Evolutionary conservation across 805 yeast species (phyloP).

Genomic region (Peterozyma xylosa): DNA sequence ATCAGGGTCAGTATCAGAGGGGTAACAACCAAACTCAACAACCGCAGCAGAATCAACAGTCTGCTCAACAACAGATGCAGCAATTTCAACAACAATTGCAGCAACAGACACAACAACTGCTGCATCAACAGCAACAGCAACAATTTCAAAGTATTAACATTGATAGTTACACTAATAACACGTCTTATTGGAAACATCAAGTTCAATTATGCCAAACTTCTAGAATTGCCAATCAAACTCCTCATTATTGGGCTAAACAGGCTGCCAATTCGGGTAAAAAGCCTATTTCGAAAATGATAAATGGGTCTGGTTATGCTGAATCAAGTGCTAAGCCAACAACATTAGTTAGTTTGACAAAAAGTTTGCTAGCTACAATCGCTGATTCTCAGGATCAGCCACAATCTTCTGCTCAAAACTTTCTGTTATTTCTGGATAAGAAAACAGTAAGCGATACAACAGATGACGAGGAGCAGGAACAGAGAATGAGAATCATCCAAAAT

Average conservation of each 20-base stretch:
- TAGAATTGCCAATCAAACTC: slow-evolving; percentile 48
- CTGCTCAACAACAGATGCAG: slow-evolving; percentile 15
- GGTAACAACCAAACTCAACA: slow-evolving; percentile 21
- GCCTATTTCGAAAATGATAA: slow-evolving; percentile 1
- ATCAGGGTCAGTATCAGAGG: slow-evolving; percentile 30
- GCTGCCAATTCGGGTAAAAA: slow-evolving; percentile 49
- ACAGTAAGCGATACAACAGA: slow-evolving; percentile 24
- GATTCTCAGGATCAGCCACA: slow-evolving; percentile 16
- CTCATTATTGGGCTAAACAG: slow-evolving; percentile 79
- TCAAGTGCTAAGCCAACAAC: slow-evolving; percentile 15
- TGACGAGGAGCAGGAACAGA: slow-evolving; percentile 59
- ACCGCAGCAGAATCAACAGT: slow-evolving; percentile 18
- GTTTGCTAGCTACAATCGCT: slow-evolving; percentile 22
- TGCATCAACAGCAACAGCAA: slow-evolving; percentile 18
- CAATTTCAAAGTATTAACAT: slow-evolving; percentile 20
- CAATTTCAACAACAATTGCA: slow-evolving; percentile 13
- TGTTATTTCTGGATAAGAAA: slow-evolving; percentile 28
- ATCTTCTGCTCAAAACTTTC: slow-evolving; percentile 13
- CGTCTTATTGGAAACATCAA: slow-evolving; percentile 74
- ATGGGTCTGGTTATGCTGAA: slow-evolving; percentile 5
- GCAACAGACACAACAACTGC: slow-evolving; percentile 12
- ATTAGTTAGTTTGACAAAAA: slow-evolving; percentile 32
- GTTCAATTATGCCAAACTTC: slow-evolving; percentile 64
- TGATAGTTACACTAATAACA: slow-evolving; percentile 26
- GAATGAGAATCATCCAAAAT: slow-evolving; percentile 49